Base-by-base conservation (phyloP, 495 filamentous ascomycete species). In the Hypoxylon perforatum region DNA sequence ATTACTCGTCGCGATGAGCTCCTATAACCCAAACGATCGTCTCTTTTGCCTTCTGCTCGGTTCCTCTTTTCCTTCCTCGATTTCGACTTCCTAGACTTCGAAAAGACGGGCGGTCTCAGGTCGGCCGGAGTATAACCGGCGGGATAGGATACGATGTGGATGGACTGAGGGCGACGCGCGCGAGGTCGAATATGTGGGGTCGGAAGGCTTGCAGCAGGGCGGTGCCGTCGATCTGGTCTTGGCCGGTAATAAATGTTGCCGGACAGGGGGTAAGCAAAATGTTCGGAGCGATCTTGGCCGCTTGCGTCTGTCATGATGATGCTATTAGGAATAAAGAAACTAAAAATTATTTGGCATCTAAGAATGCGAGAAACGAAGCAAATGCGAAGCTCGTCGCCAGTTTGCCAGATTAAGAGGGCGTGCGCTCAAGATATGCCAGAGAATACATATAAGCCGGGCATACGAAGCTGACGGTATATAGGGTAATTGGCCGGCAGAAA, bases 141-240 rank as follows among this genome's bases (percentile, higher is more conserved):
- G 12, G 84, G 83, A 58, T 84, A 81, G 19, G 83, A 83, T 39
- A 84, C 73, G 67, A 86, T 85, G 67, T 85, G 83, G 54, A 86
- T 85, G 12, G 82, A 81, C 60, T 86, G 83, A 42, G 80, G 83
- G 19, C 84, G 76, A 57, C 83, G 81, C 18, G 76, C 76, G 55
- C 84, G 81, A 45, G 84, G 79, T 62, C 78, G 77, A 55, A 82
- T 85, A 36, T 80, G 76, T 45, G 84, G 81, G 21, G 72, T 74
- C 23, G 84, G 84, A 53, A 82, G 77, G 15, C 56, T 63, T 30
- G 76, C 67, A n/a, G 50, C 50, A 35, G 52, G 33, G 47, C 75
- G 75, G 63, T 71, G 63, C 39, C 75, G 71, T 47, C 71, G 72
- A 30, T 76, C 75, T 56, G 59, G 66, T 42, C 69, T 59, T 17